Evolutionary conservation across 805 yeast species (phyloP).

Genomic region (Candida saitoana): DNA sequence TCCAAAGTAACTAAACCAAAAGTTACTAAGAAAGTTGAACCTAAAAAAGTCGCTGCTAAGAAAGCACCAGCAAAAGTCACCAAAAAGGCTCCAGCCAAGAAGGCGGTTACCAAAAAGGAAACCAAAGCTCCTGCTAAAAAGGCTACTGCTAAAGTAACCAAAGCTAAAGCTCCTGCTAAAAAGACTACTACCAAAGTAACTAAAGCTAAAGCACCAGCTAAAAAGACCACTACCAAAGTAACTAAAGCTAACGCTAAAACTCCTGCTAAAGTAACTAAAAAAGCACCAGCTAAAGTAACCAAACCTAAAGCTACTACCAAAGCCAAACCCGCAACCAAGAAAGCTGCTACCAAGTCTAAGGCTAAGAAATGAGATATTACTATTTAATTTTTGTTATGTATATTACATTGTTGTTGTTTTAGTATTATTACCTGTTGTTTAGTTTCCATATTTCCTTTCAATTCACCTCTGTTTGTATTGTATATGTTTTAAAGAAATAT

Average conservation of each 20-base stretch:
- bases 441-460: slow-evolving; percentile 3
- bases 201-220: slow-evolving; percentile 20
- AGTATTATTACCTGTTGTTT: not conserved
- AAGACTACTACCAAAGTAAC: slow-evolving; percentile 16
- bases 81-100: slow-evolving; percentile 12
- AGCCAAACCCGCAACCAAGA: slow-evolving; percentile 9
- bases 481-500: no score
- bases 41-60: slow-evolving; percentile 20
- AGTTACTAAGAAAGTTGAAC: slow-evolving; percentile 15
- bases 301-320: slow-evolving; percentile 16
- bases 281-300: no score
- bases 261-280: slow-evolving; percentile 16
- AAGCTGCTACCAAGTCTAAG: slow-evolving; percentile 6
- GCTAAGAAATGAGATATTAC: no score
- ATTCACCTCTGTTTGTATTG: not conserved
- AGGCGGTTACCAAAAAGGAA: slow-evolving; percentile 14
- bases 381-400: slow-evolving; percentile 4
- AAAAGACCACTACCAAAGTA: slow-evolving; percentile 14
- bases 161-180: slow-evolving; percentile 20
- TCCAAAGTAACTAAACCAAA: slow-evolving; percentile 16
- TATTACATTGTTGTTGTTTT: slow-evolving; percentile 4
- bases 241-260: slow-evolving; percentile 21
- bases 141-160: slow-evolving; percentile 15
- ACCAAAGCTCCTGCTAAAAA: slow-evolving; percentile 16
- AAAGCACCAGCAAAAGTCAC: slow-evolving; percentile 17